These are phyloP conservation scores for Mucor velutinosus DNA, from an alignment of 371 early-diverging fungal genomes.

Conservation along the genomic window DNA sequence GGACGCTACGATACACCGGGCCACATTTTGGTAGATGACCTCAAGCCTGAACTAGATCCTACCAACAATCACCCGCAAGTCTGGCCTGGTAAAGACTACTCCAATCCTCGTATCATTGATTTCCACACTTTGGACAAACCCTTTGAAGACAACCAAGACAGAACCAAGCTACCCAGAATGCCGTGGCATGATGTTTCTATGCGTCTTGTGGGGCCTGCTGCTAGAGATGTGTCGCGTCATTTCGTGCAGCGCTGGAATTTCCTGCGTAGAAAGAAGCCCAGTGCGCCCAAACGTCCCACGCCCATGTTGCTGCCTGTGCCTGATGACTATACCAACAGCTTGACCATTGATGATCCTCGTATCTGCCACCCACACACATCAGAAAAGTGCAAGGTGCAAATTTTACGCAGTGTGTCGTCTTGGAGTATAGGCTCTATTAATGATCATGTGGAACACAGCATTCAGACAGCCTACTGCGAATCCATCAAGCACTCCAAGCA, in stretches of 20 bases:
- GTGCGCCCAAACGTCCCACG: conserved; percentile 45
- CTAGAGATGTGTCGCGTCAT: conserved; percentile 81
- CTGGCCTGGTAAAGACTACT: conserved; percentile 87
- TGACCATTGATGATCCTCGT: conserved; percentile 5
- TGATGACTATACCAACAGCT: conserved; percentile 44
- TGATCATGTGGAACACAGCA: conserved; percentile 61
- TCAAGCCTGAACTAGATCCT: conserved; percentile 38
- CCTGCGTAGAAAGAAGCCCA: conserved; percentile 62
- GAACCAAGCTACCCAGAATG: conserved; percentile 68
- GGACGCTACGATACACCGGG: conserved; percentile 81
- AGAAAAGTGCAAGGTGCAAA: conserved; percentile 60
- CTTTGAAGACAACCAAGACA: conserved; percentile 37
- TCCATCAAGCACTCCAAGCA: conserved; percentile 74
- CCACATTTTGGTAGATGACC: conserved; percentile 75
- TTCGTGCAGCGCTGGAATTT: conserved; percentile 93
- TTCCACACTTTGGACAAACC: conserved; percentile 67
- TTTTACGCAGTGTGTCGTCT: conserved; percentile 61
- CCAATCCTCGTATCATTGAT: conserved; percentile 86
- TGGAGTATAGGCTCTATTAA: conserved; percentile 64
- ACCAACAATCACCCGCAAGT: conserved; percentile 30
- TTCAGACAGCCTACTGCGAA: conserved; percentile 77
- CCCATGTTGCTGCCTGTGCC: conserved; percentile 73
- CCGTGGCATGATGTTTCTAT: conserved; percentile 94
- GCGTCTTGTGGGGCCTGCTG: conserved; percentile 56
- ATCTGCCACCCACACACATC: conserved; percentile 25